Evolutionary conservation across 345 rosid species (phyloP).

Genomic region (Gossypium herbaceum): DNA sequence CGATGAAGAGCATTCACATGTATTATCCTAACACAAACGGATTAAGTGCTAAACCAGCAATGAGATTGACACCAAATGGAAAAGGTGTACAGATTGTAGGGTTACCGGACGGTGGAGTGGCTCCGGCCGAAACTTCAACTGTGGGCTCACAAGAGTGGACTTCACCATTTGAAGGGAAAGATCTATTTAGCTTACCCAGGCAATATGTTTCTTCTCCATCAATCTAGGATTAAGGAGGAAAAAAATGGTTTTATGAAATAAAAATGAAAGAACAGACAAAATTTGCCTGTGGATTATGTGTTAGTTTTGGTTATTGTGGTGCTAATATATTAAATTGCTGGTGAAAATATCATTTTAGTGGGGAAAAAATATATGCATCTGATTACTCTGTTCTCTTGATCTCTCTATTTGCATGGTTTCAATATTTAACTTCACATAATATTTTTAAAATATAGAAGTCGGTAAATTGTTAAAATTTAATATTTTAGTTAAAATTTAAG

Average conservation of each 20-base stretch:
- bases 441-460: no score
- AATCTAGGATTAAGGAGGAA: slow-evolving; percentile 42
- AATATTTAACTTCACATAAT: no score
- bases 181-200: slow-evolving; percentile 81
- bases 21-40: slow-evolving; percentile 39
- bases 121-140: slow-evolving; percentile 35
- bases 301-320: slow-evolving; percentile 34
- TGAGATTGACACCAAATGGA: slow-evolving; percentile 38
- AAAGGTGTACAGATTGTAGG: slow-evolving; percentile 37
- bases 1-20: slow-evolving; percentile 29
- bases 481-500: no score
- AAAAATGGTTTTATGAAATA: slow-evolving; percentile 30
- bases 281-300: slow-evolving; percentile 45
- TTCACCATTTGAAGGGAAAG: slow-evolving; percentile 87
- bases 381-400: neutral
- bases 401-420: no score
- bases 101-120: slow-evolving; percentile 38
- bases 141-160: slow-evolving; percentile 67
- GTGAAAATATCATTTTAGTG: slow-evolving; percentile 16
- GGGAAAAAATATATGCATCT: neutral
- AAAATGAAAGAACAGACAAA: slow-evolving; percentile 21
- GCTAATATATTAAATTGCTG: slow-evolving; percentile 20
- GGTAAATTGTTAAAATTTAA: no score
- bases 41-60: slow-evolving; percentile 36
- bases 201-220: slow-evolving; percentile 78